Conservation (phyloP, 306 rosid species). For the Senna siamea region DNA sequence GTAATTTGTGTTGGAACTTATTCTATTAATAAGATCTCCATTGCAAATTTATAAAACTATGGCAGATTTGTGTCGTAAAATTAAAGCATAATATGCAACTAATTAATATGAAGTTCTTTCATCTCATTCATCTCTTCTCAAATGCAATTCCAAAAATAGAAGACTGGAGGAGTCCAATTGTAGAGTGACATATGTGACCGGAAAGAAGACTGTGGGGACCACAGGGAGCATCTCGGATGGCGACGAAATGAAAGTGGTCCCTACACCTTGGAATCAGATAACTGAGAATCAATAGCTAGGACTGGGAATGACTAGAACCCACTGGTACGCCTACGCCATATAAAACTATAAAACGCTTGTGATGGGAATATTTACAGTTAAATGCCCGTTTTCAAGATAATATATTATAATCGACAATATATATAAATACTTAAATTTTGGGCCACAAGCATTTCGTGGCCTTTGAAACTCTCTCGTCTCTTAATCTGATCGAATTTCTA, state of each 20-base stretch:
- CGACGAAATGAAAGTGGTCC: not conserved
- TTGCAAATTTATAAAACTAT: too few relatives aligned
- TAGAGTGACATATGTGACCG: not conserved
- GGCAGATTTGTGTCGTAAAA: too few relatives aligned
- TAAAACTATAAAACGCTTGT: constrained; percentile 2
- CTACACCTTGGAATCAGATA: not conserved
- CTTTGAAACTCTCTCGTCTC: not conserved
- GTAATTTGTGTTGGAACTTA: too few relatives aligned
- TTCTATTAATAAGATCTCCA: too few relatives aligned
- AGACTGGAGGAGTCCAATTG: not conserved
- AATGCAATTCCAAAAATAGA: not conserved
- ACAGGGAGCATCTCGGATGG: not conserved
- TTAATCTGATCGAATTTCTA: not conserved
- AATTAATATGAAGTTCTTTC: too few relatives aligned
- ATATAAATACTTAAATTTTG: not conserved
- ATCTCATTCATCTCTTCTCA: not conserved
- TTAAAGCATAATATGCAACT: not conserved
- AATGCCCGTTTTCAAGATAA: constrained; percentile 1
- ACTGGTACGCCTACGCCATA: not conserved
- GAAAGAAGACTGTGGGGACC: not conserved
- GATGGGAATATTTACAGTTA: not conserved
- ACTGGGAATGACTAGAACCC: not conserved
- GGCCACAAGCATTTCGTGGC: constrained; percentile 4
- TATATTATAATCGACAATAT: too few relatives aligned
- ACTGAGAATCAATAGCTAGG: too few relatives aligned